Conservation (phyloP, 202 grass and related monocot genomes). For the Saccharum hybrid region DNA sequence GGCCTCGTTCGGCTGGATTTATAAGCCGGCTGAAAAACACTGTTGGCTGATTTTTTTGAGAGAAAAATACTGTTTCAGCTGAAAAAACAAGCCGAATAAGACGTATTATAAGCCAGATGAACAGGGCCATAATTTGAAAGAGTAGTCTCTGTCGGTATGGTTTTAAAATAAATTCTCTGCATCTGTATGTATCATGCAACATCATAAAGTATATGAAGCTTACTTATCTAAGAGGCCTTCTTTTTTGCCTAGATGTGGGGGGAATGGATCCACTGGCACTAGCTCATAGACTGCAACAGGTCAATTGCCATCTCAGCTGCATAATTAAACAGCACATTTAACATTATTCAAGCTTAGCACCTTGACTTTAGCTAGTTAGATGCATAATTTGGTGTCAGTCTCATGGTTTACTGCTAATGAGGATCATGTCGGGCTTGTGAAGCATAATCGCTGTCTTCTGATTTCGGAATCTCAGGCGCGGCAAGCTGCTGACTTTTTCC, state of each 20-base stretch:
- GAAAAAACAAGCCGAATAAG: too few species aligned
- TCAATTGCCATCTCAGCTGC: conserved; percentile 33
- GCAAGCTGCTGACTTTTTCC: background rate
- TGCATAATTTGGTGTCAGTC: background rate
- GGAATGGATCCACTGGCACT: conserved; percentile 28
- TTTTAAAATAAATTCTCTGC: background rate
- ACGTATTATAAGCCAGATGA: too few species aligned
- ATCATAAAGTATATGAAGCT: conserved; percentile 29
- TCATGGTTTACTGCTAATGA: conserved; percentile 22
- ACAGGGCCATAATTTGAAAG: too few species aligned
- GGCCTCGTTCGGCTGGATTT: too few species aligned
- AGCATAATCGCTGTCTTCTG: background rate
- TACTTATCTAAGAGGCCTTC: conserved; percentile 34
- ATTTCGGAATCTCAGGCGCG: conserved; percentile 25
- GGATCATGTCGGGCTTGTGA: conserved; percentile 3
- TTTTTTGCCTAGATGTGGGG: conserved; percentile 31
- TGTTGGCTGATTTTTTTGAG: too few species aligned
- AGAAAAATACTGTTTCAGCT: too few species aligned
- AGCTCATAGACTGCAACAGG: background rate
- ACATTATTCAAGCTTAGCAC: background rate
- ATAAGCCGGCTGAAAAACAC: too few species aligned
- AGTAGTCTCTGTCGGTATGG: background rate
- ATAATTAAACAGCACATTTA: conserved; percentile 9
- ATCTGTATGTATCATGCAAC: background rate
- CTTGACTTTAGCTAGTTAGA: background rate